Conservation (phyloP, 2,329 filamentous ascomycete genomes). For the Xylaria sp. region DNA sequence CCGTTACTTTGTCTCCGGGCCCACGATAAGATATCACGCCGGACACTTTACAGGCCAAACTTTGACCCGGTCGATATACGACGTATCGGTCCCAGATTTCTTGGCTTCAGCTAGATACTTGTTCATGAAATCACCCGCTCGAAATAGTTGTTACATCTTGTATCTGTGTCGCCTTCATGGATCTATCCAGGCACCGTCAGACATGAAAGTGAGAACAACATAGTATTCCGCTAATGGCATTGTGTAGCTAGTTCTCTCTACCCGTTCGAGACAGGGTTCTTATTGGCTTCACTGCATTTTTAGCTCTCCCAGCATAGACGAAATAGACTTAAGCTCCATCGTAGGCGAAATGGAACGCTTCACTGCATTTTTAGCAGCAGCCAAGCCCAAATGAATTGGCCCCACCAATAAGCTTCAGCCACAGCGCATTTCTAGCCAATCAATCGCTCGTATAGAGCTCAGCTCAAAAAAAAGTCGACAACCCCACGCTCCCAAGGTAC, state of each 20-base stretch:
- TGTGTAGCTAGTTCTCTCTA: too few relatives aligned
- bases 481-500: too few relatives aligned
- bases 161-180: too few relatives aligned
- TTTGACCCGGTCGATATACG: slow-evolving; percentile 24
- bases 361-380: not conserved
- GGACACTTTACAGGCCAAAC: slow-evolving; percentile 28
- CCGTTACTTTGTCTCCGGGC: slow-evolving; percentile 29
- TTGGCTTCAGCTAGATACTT: not conserved
- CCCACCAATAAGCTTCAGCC: slow-evolving; percentile 38
- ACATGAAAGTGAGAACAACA: too few relatives aligned
- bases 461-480: slow-evolving; percentile 38
- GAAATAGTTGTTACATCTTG: not conserved
- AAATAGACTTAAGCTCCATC: too few relatives aligned
- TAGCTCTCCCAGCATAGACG: too few relatives aligned
- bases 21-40: not conserved
- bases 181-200: too few relatives aligned
- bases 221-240: not conserved
- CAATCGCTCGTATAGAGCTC: slow-evolving; percentile 28
- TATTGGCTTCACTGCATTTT: slow-evolving; percentile 1
- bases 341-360: too few relatives aligned
- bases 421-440: slow-evolving; percentile 28
- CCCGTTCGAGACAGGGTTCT: too few relatives aligned
- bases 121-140: not conserved
- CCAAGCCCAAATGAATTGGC: slow-evolving; percentile 7
- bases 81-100: not conserved